Base-by-base conservation (phyloP, 2,329 filamentous ascomycete species). In the Colletotrichum ledebouriae region DNA sequence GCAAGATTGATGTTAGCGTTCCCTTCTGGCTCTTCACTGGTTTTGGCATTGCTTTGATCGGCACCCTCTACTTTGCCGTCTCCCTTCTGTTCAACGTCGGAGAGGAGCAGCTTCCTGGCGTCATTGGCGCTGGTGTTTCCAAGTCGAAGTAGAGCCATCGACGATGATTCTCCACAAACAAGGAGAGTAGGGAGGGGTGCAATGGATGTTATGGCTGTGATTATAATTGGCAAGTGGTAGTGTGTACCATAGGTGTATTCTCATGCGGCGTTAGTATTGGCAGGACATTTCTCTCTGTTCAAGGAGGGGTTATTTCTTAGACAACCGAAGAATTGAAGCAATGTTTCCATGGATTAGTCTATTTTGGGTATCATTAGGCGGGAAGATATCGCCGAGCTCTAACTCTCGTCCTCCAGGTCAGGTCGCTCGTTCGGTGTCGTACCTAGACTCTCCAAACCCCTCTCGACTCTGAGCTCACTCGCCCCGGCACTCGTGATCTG, bases 61-160 rank as follows among this genome's bases (percentile, higher is more conserved):
- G 88, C 53, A 80, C 92, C 42, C 81, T 97, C 33, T 85, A 84
- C 42, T 90, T 92, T 77, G 89, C 89, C 11, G 90, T 98, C 73
- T 89, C 90, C 6, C 83, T 97, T 85, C 79, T 99, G 61, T 96
- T 91, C 79, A 90, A 84, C 71, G 92, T 98, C 75, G 96, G 95
- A 39, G 88, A 92, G 78, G 90, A 97, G 83, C 92, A 94, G 80
- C 84, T 98, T 71, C 96, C 96, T 0, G 94, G 94, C 73, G 95
- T 99, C 9, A 94, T 99, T 78, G 94, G 94, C n/a, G 96, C 96
- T 55, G 96, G 96, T 71, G 95, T 99, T 42, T 92, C 91, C 72
- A 88, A 89, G 67, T 85, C 90, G 39, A 94, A 90, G 79, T 88
- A 83, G 75, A 39, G 37, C 4, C n/a, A 53, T 42, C 33, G 29